Percentiles rank a stretch among this genome's conserved stretches.
Evolutionary conservation across 2,329 filamentous ascomycete species (phyloP).

Genomic region (Sporothrix inflata): DNA sequence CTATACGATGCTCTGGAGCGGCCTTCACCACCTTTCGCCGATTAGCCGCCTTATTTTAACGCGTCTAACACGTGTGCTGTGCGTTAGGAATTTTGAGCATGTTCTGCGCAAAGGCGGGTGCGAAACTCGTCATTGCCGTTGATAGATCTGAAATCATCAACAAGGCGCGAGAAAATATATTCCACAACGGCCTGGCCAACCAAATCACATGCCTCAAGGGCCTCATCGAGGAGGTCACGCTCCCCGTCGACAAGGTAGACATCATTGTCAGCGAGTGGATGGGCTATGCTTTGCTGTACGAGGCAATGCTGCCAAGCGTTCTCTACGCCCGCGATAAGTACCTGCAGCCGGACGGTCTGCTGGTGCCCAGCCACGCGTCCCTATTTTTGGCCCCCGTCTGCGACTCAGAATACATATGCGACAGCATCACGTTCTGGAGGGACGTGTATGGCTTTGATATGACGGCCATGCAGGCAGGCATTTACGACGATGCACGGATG

Average conservation of each 20-base stretch:
- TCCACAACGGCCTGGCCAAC: conserved; percentile 74
- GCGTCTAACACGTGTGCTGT: not conserved
- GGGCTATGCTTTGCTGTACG: conserved; percentile 91
- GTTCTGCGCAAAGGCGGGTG: conserved; percentile 91
- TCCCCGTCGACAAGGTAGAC: conserved; percentile 81
- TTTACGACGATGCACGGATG: conserved; percentile 80
- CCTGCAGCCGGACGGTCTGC: conserved; percentile 75
- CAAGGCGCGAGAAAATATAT: conserved; percentile 83
- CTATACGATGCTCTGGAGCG: not conserved
- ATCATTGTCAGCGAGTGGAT: conserved; percentile 98
- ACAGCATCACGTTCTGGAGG: conserved; percentile 83
- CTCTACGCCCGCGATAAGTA: conserved; percentile 87
- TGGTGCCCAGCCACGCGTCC: conserved; percentile 84
- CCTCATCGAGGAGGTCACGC: conserved; percentile 81
- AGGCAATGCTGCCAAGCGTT: conserved; percentile 94
- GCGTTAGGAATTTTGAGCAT: conserved; percentile 76
- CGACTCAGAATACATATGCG: conserved; percentile 75
- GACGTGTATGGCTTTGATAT: conserved; percentile 96
- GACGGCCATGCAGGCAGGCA: conserved; percentile 82
- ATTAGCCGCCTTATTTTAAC: not conserved
- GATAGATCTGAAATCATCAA: conserved; percentile 91
- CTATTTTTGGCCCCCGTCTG: conserved; percentile 81
- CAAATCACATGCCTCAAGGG: conserved; percentile 80
- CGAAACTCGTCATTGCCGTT: conserved; percentile 83
- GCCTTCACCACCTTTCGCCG: not conserved